Evolutionary conservation across 2,329 filamentous ascomycete genomes (phyloP).

Genomic region (Pseudocercospora cruenta): DNA sequence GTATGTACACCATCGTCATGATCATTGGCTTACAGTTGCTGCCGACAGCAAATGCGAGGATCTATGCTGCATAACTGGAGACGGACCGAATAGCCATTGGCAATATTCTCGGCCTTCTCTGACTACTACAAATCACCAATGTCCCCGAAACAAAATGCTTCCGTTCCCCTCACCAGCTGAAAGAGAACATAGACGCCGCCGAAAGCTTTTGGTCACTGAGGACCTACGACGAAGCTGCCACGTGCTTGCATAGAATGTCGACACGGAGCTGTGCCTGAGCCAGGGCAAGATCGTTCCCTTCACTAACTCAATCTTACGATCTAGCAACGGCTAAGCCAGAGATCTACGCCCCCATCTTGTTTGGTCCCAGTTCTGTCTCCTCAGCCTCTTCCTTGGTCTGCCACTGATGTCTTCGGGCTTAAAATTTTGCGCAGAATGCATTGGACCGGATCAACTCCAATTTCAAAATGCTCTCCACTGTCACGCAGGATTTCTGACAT

Average conservation of each 20-base stretch:
- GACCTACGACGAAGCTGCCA: not conserved
- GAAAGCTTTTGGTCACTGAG: not conserved
- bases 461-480: not conserved
- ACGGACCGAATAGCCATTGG: not conserved
- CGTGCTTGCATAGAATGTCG: not conserved
- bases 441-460: not conserved
- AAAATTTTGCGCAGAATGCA: not conserved
- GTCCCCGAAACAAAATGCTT: no score
- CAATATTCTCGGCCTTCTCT: not conserved
- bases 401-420: not conserved
- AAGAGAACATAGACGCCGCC: not conserved
- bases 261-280: not conserved
- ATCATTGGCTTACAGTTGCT: not conserved
- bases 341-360: not conserved
- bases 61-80: not conserved
- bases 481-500: no score
- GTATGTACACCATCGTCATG: slow-evolving; percentile 1
- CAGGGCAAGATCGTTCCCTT: not conserved
- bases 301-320: not conserved
- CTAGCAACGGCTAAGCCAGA: not conserved
- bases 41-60: not conserved
- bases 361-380: not conserved
- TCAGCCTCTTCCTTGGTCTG: not conserved
- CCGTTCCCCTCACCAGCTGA: not conserved
- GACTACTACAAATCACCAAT: not conserved